Evolutionary conservation across 441 rosid genomes (phyloP).

Genomic region (Rhodomyrtus psidioides): DNA sequence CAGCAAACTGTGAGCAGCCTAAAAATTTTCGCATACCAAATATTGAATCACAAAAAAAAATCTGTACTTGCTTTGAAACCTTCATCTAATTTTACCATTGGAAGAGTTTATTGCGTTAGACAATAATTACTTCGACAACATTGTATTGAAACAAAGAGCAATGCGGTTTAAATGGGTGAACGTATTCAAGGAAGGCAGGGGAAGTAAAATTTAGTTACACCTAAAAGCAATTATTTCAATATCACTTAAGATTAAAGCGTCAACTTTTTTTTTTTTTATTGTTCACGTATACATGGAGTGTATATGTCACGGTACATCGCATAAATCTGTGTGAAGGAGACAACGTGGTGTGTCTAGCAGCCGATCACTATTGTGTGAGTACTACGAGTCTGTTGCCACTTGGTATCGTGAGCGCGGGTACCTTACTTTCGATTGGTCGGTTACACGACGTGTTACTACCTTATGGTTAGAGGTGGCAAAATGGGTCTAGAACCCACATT

Average conservation of each 20-base stretch:
- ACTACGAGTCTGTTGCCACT: rapidly evolving
- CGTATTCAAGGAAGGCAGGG: too few relatives aligned
- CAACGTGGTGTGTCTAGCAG: neutral
- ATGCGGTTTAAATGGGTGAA: neutral
- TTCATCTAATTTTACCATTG: neutral
- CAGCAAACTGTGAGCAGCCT: too few relatives aligned
- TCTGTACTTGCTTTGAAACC: neutral
- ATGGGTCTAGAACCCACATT: too few relatives aligned
- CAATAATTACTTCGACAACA: neutral
- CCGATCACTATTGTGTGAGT: neutral
- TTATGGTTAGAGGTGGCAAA: too few relatives aligned
- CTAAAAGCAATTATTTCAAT: neutral
- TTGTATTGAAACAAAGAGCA: neutral
- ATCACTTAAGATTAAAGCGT: too few relatives aligned
- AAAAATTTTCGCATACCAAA: neutral
- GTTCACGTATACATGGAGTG: neutral
- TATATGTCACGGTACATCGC: too few relatives aligned
- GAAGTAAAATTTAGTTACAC: neutral
- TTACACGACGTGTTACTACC: rapidly evolving
- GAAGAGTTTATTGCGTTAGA: too few relatives aligned
- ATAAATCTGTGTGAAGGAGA: too few relatives aligned
- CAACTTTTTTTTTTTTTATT: too few relatives aligned
- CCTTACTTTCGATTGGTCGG: rapidly evolving
- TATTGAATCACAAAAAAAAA: too few relatives aligned
- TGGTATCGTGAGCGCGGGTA: neutral